Evolutionary conservation across 345 rosid genomes (phyloP), one percentile per base, ranked within the genome.

Genomic region (Camelina sativa): DNA sequence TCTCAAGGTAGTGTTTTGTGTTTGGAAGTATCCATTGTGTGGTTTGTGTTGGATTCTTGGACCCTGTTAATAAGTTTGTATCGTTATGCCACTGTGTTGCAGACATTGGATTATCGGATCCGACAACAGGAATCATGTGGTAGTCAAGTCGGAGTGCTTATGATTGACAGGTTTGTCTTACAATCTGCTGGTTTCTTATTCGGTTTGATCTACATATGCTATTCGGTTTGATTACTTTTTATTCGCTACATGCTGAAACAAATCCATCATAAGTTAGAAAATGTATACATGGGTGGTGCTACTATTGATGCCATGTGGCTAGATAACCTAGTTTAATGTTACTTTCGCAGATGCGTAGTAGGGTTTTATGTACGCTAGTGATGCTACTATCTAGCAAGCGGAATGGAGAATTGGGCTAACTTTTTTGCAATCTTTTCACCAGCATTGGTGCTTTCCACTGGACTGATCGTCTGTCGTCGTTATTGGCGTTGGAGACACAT

Each of bases 371-470:
- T 16, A 8, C 6, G 35, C 32, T 57, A n/a, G 47, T 43, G n/a
- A 43, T 38, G 47, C 47, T 43, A 1, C 52, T 58, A 47, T 58
- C 56, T 47, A 57, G 65, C 37, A 51, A 51, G 52, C 61, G 4
- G 23, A 35, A 44, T 9, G 58, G 59, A 25, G 4, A 50, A 47
- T 47, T 73, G 63, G 56, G 70, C 76, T 75, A 69, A 74, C 63
- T 58, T 13, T 58, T 51, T 66, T 64, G 11, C 44, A 35, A 53
- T 74, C 34, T 76, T 59, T 72, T 77, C 40, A 13, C 59, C 85
- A 91, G 92, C 66, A 86, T 90, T 71, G 98, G 98, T 22, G 95
- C 95, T 61, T 90, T 90, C 81, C 90, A 92, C 70, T 92, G 98
- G 98, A 70, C 86, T 28, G 97, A 92, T 83, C 87, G 97, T 22